These are phyloP conservation scores for Afroboletus lepidellus DNA, from an alignment of 1,284 basidiomycete species.

Conservation along the genomic window DNA sequence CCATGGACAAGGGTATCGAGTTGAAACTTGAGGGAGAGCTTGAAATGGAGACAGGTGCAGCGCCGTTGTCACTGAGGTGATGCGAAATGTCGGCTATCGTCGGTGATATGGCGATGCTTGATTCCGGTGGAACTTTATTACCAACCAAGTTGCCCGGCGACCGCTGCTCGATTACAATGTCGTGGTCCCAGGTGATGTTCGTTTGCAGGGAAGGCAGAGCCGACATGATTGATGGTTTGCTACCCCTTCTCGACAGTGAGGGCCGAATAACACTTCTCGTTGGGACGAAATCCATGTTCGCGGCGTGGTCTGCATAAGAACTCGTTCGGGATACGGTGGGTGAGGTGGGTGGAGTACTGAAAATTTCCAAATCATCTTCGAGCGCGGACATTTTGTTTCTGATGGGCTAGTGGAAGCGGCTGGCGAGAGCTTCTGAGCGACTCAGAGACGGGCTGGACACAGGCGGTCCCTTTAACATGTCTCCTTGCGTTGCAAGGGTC, in stretches of 20 bases:
- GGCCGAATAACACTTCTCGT: conserved; percentile 34
- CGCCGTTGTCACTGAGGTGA: conserved; percentile 7
- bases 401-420: conserved; percentile 11
- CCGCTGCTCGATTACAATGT: conserved; percentile 42
- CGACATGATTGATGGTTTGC: conserved; percentile 36
- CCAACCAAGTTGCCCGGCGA: conserved; percentile 24
- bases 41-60: conserved; percentile 18
- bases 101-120: conserved; percentile 23
- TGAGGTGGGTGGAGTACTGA: conserved; percentile 63
- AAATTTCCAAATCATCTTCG: conserved; percentile 43
- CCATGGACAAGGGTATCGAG: conserved; percentile 36
- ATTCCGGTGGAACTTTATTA: conserved; percentile 15
- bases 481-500: conserved; percentile 3
- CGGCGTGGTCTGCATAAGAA: conserved; percentile 28
- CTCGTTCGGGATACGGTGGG: conserved; percentile 36
- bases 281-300: conserved; percentile 32
- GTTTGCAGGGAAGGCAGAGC: conserved; percentile 44
- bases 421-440: conserved; percentile 6
- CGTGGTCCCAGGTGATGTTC: conserved; percentile 45
- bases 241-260: conserved; percentile 48
- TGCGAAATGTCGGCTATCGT: conserved; percentile 29
- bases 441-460: conserved; percentile 5
- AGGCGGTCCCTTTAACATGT: conserved; percentile 7
- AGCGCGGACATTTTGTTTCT: conserved; percentile 19
- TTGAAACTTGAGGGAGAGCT: conserved; percentile 32